Conservation (phyloP, 2,329 filamentous ascomycete species). For the Colletotrichum tabaci region DNA sequence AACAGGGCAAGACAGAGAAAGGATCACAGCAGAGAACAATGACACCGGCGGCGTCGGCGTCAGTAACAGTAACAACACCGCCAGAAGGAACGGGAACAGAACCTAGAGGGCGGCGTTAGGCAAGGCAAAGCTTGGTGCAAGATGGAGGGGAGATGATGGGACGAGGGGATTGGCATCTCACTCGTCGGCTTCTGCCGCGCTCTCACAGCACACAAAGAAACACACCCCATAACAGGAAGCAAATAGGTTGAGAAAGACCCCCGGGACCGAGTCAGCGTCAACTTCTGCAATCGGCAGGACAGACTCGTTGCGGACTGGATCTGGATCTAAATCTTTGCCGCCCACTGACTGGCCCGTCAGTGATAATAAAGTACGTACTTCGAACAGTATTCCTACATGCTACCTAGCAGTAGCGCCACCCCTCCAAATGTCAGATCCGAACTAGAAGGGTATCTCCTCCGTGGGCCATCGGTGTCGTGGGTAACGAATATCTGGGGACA, state of each 20-base stretch:
- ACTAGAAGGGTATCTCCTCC: constrained; percentile 38
- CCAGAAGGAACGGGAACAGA: background rate
- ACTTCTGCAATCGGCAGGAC: constrained; percentile 35
- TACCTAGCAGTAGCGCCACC: constrained; percentile 10
- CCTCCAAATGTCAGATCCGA: constrained; percentile 28
- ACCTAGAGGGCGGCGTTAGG: background rate
- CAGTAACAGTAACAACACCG: constrained; percentile 4
- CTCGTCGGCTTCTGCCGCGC: background rate
- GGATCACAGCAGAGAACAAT: constrained; percentile 4
- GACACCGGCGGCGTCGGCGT: background rate
- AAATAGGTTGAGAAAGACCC: constrained; percentile 3
- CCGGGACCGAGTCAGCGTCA: constrained; percentile 36
- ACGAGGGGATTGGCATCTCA: background rate
- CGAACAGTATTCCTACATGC: too few relatives aligned
- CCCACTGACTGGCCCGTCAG: constrained; percentile 21
- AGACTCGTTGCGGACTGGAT: constrained; percentile 5
- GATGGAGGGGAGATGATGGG: background rate
- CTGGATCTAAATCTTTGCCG: background rate
- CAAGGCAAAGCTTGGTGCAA: background rate
- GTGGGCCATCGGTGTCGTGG: constrained; percentile 29
- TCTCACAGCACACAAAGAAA: constrained; percentile 11
- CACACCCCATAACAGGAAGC: constrained; percentile 11
- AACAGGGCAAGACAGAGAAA: constrained; percentile 4
- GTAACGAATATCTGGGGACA: constrained; percentile 32
- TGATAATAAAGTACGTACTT: background rate